Base-by-base conservation (phyloP, 306 rosid genomes). In the Cicer arietinum region DNA sequence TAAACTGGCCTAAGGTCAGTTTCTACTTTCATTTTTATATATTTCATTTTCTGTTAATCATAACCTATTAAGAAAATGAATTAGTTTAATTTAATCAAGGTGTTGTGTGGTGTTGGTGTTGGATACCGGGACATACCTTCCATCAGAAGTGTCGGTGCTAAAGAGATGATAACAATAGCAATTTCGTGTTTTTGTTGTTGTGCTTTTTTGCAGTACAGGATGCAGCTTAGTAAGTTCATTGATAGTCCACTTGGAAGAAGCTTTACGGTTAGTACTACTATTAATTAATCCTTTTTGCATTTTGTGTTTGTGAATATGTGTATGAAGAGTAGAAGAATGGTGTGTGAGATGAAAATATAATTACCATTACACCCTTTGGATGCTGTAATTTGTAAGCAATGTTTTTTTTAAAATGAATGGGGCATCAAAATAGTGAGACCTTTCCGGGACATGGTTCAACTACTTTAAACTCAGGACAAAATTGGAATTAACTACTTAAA, bases 1-100 rank as follows among this genome's bases (percentile, higher is more conserved):
- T 94, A 77, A 94, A 89, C 25, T 94, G 77, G 89, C 99, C 99
- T 48, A 86, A 84, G 89, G 98, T 92, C 82, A 9, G 18, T 43
- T n/a, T 25, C 7, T 68, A 37, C 12, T 5, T 12, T 47, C 37
- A 3, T n/a, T 35, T 16, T 45, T 39, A 18, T 30, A 7, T 62
- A 6, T 54, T 51, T 41, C 2, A 4, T 52, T 44, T 22, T 56
- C 20, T 47, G 2, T 10, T 30, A 3, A 30, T 30, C 37, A 4
- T 30, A 30, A 30, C 37, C 37, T 30, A 30, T 30, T 30, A 30
- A 30, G 37, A 30, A 4, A 30, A 30, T 30, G 37, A 30, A 30
- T 30, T 30, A 3, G 37, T 25, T 25, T 4, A 25, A 25, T 25
- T 4, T 25, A 25, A 25, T 3, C 0, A 25, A 25, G 35, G 3